Base-by-base conservation (phyloP, 495 filamentous ascomycete species). In the Aspergillus incahuasiensis region DNA sequence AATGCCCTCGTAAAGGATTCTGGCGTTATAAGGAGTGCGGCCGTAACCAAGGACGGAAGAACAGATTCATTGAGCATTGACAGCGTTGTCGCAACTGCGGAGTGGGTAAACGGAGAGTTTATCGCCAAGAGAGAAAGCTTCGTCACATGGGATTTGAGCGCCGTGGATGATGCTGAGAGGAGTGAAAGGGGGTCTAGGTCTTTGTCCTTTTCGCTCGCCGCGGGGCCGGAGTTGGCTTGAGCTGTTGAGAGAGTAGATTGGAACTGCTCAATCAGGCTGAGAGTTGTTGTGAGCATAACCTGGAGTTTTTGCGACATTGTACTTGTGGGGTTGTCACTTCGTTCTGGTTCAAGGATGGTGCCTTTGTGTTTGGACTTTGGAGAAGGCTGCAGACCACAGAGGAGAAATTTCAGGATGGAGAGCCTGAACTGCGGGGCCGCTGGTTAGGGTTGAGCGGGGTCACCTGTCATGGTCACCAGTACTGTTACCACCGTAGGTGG, bases 81-180 rank as follows among this genome's bases (percentile, higher is more conserved):
- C 6, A 95, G 72, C 13, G 92, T 81, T 12, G 73, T 83, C 43
- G 55, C 68, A 25, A 94, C 81, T 13, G 89, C 91, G 0, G 87
- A 82, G 5, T 86, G 82, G 0, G 91, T 91, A 68, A 95, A 94
- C 0, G 91, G 91, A 15, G 86, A 80, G 53, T 85, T 94, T 61
- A 95, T 88, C 2, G 91, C 80, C 1, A 96, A 80, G 15, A 96
- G 83, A 0, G 88, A 90, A 21, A 96, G 79, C 48, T 94, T 95
- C 30, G 91, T 96, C 6, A 85, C 81, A 62, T 95, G 90, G 0
- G 91, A 87, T 63, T 79, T 84, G 43, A 96, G 82, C 4, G 90
- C 74, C 20, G 74, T 76, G 1, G 87, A 78, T 1, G 85, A 78
- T 60, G 85, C 81, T 59, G 80, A 77, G 18, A 91, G 82, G 51